phyloP scores from a whole-genome alignment of 2,329 filamentous ascomycete species.

The Aspergillus fijiensis region DNA sequence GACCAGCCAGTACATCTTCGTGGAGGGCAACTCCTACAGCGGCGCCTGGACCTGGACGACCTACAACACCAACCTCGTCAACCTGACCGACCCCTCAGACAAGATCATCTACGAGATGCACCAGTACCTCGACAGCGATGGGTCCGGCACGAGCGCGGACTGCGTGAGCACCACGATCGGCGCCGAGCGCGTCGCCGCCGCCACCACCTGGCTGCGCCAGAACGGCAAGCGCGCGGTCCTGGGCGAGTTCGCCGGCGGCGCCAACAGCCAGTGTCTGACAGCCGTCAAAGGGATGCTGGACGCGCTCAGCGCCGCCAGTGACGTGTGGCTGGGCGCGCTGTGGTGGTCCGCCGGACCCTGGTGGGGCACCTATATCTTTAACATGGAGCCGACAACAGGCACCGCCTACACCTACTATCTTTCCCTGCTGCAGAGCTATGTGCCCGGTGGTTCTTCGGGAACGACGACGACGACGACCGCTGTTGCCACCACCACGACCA shows the following conservation, averaged over 20 bases:
- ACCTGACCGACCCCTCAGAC: slow-evolving; percentile 52
- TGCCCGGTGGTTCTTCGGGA: slow-evolving; percentile 12
- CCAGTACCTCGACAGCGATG: slow-evolving; percentile 60
- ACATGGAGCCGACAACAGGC: slow-evolving; percentile 51
- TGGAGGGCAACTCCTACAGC: slow-evolving; percentile 55
- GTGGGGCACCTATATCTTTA: slow-evolving; percentile 51
- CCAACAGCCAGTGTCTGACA: slow-evolving; percentile 50
- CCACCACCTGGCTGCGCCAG: slow-evolving; percentile 55
- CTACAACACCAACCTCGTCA: slow-evolving; percentile 44
- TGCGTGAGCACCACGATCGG: slow-evolving; percentile 58
- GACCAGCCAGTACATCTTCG: slow-evolving; percentile 57
- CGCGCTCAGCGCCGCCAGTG: slow-evolving; percentile 48
- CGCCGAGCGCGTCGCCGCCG: slow-evolving; percentile 50
- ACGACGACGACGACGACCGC: not conserved
- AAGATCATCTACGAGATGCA: slow-evolving; percentile 63
- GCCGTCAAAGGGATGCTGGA: slow-evolving; percentile 49
- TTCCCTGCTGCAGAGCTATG: slow-evolving; percentile 29
- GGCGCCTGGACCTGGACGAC: slow-evolving; percentile 52
- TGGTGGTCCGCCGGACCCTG: slow-evolving; percentile 59
- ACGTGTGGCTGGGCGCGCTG: slow-evolving; percentile 54
- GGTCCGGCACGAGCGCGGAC: slow-evolving; percentile 51
- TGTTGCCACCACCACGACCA: not conserved
- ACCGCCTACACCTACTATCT: slow-evolving; percentile 41
- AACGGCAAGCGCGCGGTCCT: slow-evolving; percentile 55
- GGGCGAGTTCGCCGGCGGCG: slow-evolving; percentile 56